Evolutionary conservation across 2,329 filamentous ascomycete species (phyloP), one percentile per base, ranked within the genome.

Genomic region (Diaporthe sp.): DNA sequence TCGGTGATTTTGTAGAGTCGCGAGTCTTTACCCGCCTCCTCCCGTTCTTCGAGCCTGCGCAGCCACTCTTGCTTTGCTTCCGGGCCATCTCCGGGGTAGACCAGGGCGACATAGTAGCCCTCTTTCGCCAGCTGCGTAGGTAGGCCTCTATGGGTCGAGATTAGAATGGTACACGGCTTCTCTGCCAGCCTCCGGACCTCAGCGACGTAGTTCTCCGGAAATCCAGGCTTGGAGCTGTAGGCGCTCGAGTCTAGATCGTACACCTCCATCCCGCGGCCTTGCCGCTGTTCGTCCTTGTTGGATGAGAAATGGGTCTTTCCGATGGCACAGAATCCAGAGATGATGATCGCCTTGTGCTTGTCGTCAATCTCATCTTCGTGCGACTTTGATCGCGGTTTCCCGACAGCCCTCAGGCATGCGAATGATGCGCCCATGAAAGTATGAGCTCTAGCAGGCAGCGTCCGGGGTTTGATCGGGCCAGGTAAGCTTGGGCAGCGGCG

Each of bases 221-320:
- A 76, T 1, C 44, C 49, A 13, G 71, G 71, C 22, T 61, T 62
- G 19, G 67, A 62, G 58, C 72, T 74, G 51, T 75, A 76, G 0
- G 46, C 34, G 58, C 75, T 75, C 28, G 75, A 76, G 67, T 76
- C 75, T 17, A 76, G 12, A 22, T 76, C 75, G 15, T 74, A 13
- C 0, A 76, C 49, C 19, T 75, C 49, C 19, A 67, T 31, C 1
- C 17, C 17, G 12, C 9, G 25, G 3, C 19, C 25, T 13, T 34
- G 13, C 12, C 22, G 15, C 19, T 46, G 8, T 9, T 37, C 3
- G 58, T 37, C 13, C 28, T 75, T 46, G 25, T 31, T 51, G 25
- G 62, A 61, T 5, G 67, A 71, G 17, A 57, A 71, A 39, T 70
- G 49, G 12, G 72, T 72, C 57, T 76, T 76, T 13, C 75, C 75